phyloP scores from a whole-genome alignment of 345 rosid species.

The Dimocarpus longan region DNA sequence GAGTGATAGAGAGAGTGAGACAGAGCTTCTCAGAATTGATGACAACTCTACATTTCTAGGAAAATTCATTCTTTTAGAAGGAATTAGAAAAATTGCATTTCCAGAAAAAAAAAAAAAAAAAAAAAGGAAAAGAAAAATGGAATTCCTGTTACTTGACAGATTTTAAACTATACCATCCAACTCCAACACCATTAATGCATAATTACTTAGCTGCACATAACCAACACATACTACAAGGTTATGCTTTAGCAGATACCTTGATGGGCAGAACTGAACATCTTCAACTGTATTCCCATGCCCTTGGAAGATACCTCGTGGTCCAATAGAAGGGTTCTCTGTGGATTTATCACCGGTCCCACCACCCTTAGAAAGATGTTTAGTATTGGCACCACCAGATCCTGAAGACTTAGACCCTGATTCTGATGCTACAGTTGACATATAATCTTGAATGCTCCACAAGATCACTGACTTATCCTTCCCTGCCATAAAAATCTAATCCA shows the following conservation, averaged over 20 bases:
- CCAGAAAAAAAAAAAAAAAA: background rate
- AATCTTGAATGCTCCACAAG: slow-evolving; percentile 71
- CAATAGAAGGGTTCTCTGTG: slow-evolving; percentile 46
- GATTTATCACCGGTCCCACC: slow-evolving; percentile 46
- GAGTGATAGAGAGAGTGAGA: background rate
- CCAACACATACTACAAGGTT: slow-evolving; percentile 12
- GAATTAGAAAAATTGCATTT: background rate
- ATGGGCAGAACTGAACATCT: slow-evolving; percentile 69
- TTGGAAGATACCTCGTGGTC: slow-evolving; percentile 54
- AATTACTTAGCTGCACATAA: slow-evolving; percentile 5
- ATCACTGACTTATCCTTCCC: slow-evolving; percentile 65
- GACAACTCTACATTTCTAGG: background rate
- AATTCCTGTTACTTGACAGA: background rate
- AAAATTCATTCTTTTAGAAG: background rate
- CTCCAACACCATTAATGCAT: slow-evolving; percentile 1
- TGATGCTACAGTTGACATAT: slow-evolving; percentile 46
- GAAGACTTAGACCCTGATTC: slow-evolving; percentile 46
- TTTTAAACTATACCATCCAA: background rate
- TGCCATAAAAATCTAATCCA: slow-evolving; percentile 21
- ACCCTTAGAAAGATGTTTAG: slow-evolving; percentile 44
- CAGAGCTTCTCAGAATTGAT: background rate
- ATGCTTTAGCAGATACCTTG: slow-evolving; percentile 43
- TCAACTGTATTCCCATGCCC: slow-evolving; percentile 72
- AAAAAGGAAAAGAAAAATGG: background rate
- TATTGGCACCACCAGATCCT: slow-evolving; percentile 38